Conservation (phyloP, 225 moss, liverwort and hornwort genomes). For the Anthoceros angustus region DNA sequence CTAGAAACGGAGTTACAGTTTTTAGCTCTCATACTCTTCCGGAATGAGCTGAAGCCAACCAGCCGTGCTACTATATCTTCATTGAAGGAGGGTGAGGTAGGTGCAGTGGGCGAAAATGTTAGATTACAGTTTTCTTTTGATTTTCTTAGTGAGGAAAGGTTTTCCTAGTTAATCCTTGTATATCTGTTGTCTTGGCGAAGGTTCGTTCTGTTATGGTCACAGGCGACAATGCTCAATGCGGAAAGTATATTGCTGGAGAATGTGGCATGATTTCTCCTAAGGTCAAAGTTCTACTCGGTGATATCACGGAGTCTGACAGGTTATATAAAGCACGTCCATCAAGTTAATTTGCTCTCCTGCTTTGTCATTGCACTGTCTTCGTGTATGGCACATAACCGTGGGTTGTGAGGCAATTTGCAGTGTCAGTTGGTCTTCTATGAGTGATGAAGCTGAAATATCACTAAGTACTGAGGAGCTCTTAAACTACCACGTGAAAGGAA, state of each 20-base stretch:
- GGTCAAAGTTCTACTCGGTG: conserved; percentile 49
- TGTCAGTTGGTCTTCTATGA: conserved; percentile 46
- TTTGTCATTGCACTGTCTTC: background rate
- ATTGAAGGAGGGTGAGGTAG: conserved; percentile 65
- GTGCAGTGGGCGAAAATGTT: background rate
- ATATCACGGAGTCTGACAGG: conserved; percentile 53
- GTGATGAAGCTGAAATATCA: conserved; percentile 20
- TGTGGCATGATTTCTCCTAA: conserved; percentile 43
- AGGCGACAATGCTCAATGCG: conserved; percentile 82
- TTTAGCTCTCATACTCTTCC: conserved; percentile 56
- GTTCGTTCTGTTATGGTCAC: conserved; percentile 88
- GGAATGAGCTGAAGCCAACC: conserved; percentile 66
- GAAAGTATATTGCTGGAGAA: conserved; percentile 56
- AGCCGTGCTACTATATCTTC: conserved; percentile 38
- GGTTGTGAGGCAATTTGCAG: conserved; percentile 12
- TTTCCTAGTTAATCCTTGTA: background rate
- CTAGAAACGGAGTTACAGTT: conserved; percentile 48
- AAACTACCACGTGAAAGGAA: conserved; percentile 30
- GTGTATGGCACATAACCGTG: background rate
- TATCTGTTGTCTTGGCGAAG: conserved; percentile 18
- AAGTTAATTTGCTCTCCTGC: background rate
- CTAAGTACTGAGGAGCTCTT: conserved; percentile 56
- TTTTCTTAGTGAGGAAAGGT: background rate
- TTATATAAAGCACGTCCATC: conserved; percentile 9
- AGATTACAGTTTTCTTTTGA: background rate